A percentile compares a stretch with the other conserved stretches of the same genome.
Evolutionary conservation across 2,329 filamentous ascomycete genomes (phyloP).

Genomic region (Fusarium marasasianum): DNA sequence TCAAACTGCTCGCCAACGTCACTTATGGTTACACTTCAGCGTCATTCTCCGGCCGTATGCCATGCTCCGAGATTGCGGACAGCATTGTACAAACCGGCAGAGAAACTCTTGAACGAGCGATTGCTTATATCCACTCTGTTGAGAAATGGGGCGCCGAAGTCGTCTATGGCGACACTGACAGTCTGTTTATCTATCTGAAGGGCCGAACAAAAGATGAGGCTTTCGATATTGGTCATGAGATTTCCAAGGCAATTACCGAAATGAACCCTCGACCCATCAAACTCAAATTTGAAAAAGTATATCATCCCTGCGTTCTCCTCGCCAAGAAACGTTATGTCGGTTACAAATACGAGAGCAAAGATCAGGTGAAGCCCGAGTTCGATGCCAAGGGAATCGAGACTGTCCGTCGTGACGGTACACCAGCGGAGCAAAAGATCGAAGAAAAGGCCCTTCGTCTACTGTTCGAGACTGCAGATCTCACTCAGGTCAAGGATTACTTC

Average conservation of each 20-base stretch:
- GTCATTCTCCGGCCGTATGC: slow-evolving; percentile 96
- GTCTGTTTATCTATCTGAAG: slow-evolving; percentile 88
- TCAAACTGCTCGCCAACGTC: slow-evolving; percentile 98
- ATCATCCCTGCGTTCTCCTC: slow-evolving; percentile 91
- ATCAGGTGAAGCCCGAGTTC: slow-evolving; percentile 84
- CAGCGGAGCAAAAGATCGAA: slow-evolving; percentile 95
- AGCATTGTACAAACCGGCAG: slow-evolving; percentile 96
- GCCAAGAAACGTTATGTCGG: slow-evolving; percentile 99
- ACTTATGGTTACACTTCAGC: slow-evolving; percentile 98
- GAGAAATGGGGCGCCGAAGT: slow-evolving; percentile 93
- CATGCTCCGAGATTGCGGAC: slow-evolving; percentile 96
- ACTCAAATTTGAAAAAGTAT: slow-evolving; percentile 98
- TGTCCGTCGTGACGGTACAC: slow-evolving; percentile 91
- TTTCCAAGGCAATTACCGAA: slow-evolving; percentile 84
- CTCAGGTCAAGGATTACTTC: slow-evolving; percentile 89
- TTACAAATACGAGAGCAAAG: slow-evolving; percentile 88
- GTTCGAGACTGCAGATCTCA: slow-evolving; percentile 90
- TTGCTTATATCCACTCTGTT: slow-evolving; percentile 89
- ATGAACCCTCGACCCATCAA: slow-evolving; percentile 93
- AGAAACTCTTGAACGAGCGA: slow-evolving; percentile 93
- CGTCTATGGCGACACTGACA: slow-evolving; percentile 98
- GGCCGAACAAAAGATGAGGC: slow-evolving; percentile 88
- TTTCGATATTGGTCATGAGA: slow-evolving; percentile 92
- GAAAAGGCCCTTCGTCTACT: slow-evolving; percentile 89
- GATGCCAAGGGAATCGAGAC: slow-evolving; percentile 99